Evolutionary conservation across 176 grass and related monocot species (phyloP), one percentile per base, ranked within the genome.

Genomic region (Triticum urartu): DNA sequence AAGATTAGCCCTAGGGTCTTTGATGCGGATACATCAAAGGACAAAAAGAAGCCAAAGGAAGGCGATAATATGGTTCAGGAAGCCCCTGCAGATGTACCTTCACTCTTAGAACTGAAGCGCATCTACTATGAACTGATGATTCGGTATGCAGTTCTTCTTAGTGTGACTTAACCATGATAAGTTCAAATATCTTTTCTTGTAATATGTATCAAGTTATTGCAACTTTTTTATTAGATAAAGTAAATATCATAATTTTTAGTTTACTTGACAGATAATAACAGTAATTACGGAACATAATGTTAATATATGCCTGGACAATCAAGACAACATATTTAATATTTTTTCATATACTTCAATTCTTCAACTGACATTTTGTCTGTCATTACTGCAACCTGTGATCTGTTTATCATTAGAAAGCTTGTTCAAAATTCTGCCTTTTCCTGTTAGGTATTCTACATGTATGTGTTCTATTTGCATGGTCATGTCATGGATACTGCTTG

Each of bases 81-180:
- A 72, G 96, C 96, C 33, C 96, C 94, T 82, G 86, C 88, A 28
- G 93, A 94, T 18, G 94, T 95, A 68, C 97, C 97, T 61, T 92
- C 94, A 36, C 88, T 98, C 21, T 62, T 91, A 22, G 97, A 98
- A 86, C 75, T 98, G 79, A 98, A 98, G 83, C 92, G 92, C 69
- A 92, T 98, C 69, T 98, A 93, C 70, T 98, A 96, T 84, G 90
- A 96, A 85, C 83, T 88, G 14, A 96, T 98, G 97, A 98, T 96
- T 88, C 82, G 87, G 97, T 96, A 94, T 81, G 86, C 50, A 9
- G 25, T 76, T 8, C 64, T 77, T 11, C 68, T 62, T 39, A 50
- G 38, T 84, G 70, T 75, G 9, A 76, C 59, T 22, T n/a, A 39
- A 68, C 45, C 14, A 63, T 68, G 63, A 59, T 69, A 21, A 48